Conservation (phyloP, 768 basidiomycete genomes). For the Pulveroboletus frians region DNA sequence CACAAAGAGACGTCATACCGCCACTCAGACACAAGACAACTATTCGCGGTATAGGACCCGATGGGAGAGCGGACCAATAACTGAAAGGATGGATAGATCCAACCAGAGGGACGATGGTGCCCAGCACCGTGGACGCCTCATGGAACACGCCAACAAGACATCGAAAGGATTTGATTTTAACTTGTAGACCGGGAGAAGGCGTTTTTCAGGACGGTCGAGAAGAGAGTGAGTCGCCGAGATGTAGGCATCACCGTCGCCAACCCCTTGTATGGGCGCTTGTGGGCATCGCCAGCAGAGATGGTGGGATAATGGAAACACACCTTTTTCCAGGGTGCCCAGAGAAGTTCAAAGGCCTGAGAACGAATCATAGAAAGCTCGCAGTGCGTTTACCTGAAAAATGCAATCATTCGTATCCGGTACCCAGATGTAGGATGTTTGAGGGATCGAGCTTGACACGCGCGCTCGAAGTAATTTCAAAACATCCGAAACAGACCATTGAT, state of each 20-base stretch:
- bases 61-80: constrained; percentile 31
- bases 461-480: constrained; percentile 52
- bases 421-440: no score
- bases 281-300: background rate
- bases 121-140: constrained; percentile 54
- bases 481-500: background rate
- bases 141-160: constrained; percentile 64
- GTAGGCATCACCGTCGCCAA: constrained; percentile 65
- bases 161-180: constrained; percentile 68
- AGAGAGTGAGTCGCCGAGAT: constrained; percentile 61
- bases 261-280: constrained; percentile 35
- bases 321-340: constrained; percentile 63
- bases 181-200: constrained; percentile 59
- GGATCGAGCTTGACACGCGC: constrained; percentile 13
- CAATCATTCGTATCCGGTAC: constrained; percentile 1
- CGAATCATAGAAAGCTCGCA: constrained; percentile 69
- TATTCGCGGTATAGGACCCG: constrained; percentile 37
- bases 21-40: constrained; percentile 54
- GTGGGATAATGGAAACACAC: constrained; percentile 27
- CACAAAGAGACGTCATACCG: constrained; percentile 43
- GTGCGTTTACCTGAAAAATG: constrained; percentile 48
- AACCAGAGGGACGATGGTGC: constrained; percentile 55
- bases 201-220: constrained; percentile 64
- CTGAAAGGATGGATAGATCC: constrained; percentile 27
- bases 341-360: constrained; percentile 59